Evolutionary conservation across 768 basidiomycete species (phyloP), one percentile per base, ranked within the genome.

Genomic region (Hygrocybe coccinea): DNA sequence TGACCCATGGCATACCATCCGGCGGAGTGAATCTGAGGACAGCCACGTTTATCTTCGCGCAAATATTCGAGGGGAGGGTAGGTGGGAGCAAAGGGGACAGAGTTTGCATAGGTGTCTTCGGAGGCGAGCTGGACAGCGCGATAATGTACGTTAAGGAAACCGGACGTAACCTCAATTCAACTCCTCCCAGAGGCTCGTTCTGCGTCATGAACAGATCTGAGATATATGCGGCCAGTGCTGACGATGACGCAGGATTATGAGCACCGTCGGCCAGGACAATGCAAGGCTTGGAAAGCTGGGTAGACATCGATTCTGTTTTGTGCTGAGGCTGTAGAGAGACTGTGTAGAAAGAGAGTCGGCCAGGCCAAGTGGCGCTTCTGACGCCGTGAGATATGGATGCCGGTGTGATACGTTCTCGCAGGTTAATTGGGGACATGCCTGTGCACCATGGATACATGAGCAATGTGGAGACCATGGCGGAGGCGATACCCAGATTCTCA

Each of bases 1-100:
- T 79, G 22, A 98, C 85, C 97, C 97, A 99, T 0, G 95, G 91
- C 97, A 99, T 98, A 2, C 86, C 90, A 2, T 86, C 89, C 0
- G 93, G 89, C 3, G 81, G 83, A 2, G 84, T 78, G 67, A 95
- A 95, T 14, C 68, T 67, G 19, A 87, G 64, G 1, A 83, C 71
- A 2, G 85, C 86, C 17, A 87, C 74, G 21, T 67, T 71, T 14
- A 76, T 63, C 21, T 71, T 70, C n/a, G 78, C 56, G 4, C 63
- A 59, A 29, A 74, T 57, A 17, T 64, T 63, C 34, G 59, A 35
- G 22, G 66, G 63, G 37, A 77, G 63, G 11, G 65, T 69, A 2
- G 72, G 67, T 1, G 77, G 69, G 7, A 95, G 67, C 10, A 97
- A 74, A 1, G 88, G 88, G 2, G 72, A 67, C 15, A 95, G 75